Conservation (phyloP, 306 rosid genomes). For the Calophaca sinica region DNA sequence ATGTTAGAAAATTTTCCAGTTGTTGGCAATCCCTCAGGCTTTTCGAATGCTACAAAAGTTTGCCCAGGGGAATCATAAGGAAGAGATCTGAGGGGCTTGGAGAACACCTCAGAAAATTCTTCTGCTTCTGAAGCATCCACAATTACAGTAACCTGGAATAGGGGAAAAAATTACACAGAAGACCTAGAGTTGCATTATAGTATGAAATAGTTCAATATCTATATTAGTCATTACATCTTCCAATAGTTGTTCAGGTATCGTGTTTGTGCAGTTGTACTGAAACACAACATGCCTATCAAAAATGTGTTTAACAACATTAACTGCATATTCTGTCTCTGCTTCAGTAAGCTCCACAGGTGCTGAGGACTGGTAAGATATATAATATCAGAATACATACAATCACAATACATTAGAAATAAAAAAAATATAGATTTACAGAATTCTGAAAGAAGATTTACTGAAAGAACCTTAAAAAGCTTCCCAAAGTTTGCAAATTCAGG, state of each 20-base stretch:
- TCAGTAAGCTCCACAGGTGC: slow-evolving; percentile 98
- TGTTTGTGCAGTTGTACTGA: slow-evolving; percentile 98
- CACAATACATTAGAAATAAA: slow-evolving; percentile 15
- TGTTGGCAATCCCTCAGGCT: slow-evolving; percentile 77
- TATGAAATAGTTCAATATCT: slow-evolving; percentile 22
- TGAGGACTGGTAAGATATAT: slow-evolving; percentile 72
- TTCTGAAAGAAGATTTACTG: slow-evolving; percentile 27
- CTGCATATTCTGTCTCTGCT: slow-evolving; percentile 97
- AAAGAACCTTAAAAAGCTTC: slow-evolving; percentile 88
- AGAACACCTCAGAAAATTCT: slow-evolving; percentile 74
- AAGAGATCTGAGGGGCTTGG: slow-evolving; percentile 90
- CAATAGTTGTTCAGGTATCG: slow-evolving; percentile 94
- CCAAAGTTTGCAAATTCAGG: slow-evolving; percentile 82
- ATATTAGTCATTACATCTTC: slow-evolving; percentile 69
- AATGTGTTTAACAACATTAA: slow-evolving; percentile 92
- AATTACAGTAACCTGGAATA: slow-evolving; percentile 73
- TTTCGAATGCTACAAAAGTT: slow-evolving; percentile 89
- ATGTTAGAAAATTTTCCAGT: slow-evolving; percentile 86
- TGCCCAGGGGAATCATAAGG: slow-evolving; percentile 97
- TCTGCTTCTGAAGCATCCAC: slow-evolving; percentile 96
- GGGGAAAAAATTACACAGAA: slow-evolving; percentile 36
- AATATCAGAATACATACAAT: slow-evolving; percentile 43
- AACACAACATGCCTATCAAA: slow-evolving; percentile 88
- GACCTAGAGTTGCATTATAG: slow-evolving; percentile 32
- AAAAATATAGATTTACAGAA: slow-evolving; percentile 28